A percentile compares a stretch with the other conserved stretches of the same genome.
Conservation (phyloP, 2,329 filamentous ascomycete species). For the Aspergillus brunneoviolaceus region DNA sequence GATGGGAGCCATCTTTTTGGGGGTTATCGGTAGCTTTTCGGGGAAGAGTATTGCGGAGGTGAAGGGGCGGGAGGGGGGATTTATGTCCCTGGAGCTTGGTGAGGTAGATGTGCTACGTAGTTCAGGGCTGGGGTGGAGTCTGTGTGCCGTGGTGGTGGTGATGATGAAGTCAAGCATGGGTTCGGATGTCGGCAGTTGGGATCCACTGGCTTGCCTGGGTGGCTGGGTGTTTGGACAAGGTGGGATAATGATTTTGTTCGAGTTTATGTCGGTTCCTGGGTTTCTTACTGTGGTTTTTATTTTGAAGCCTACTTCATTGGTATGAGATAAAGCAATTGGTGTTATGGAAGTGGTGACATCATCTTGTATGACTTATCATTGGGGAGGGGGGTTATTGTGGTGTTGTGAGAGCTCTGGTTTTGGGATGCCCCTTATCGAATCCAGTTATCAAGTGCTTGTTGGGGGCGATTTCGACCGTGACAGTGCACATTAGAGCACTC, state of each 20-base stretch:
- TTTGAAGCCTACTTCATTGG: no score
- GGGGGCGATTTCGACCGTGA: not conserved
- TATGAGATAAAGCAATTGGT: no score
- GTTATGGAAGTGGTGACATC: not conserved
- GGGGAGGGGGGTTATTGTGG: not conserved
- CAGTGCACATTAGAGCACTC: not conserved
- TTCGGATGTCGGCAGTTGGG: slow-evolving; percentile 1
- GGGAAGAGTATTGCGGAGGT: not conserved
- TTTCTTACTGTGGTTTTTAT: no score
- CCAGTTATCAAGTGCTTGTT: not conserved
- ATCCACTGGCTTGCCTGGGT: not conserved
- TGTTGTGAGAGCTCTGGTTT: not conserved
- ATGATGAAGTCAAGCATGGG: not conserved
- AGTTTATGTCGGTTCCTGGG: no score
- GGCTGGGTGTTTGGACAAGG: no score
- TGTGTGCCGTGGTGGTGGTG: not conserved
- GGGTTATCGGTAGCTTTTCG: not conserved
- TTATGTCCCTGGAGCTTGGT: not conserved
- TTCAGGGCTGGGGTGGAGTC: not conserved
- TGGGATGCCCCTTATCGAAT: not conserved
- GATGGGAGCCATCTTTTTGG: slow-evolving; percentile 19
- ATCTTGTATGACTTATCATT: not conserved
- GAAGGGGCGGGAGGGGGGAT: not conserved
- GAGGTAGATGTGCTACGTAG: not conserved
- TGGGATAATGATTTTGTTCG: no score